Base-by-base conservation (phyloP, 306 rosid species). In the Senna siamea region DNA sequence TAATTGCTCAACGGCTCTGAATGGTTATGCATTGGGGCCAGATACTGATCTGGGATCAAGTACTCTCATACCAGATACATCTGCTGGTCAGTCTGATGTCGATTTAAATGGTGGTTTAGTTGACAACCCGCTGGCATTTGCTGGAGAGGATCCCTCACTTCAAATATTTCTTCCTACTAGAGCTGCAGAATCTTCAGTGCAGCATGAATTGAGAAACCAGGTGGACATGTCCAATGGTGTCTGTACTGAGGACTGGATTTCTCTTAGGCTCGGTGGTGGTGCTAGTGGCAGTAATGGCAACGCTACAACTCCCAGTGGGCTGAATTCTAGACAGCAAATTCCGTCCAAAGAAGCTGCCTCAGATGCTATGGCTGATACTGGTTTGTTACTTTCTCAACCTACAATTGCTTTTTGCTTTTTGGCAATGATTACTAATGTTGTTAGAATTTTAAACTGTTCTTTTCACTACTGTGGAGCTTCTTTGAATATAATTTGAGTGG, bases 81-180 rank as follows among this genome's bases (percentile, higher is more conserved):
- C 87, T 46, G 69, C 79, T 37, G 84, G 82, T 69, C 86, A 46
- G 22, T 54, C 94, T 59, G 96, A 92, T 70, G 40, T 86, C 63
- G 96, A 88, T 73, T 75, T 92, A 79, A 88, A 89, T 38, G 92
- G 83, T 76, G 94, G 96, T 41, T 90, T 92, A 77, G 96, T 95
- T 66, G 96, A 90, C 78, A 90, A 92, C 79, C 90, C 97, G n/a
- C 77, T 95, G 82, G 87, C 92, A 56, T 88, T 92, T 86, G 76
- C 87, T 34, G 88, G 93, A 70, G 89, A 92, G 32, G 99, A 95
- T 80, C 98, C 97, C 51, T 83, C 99, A 5, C 99, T 95, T 69
- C 96, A 95, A 82, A 90, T 95, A 47, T 95, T 95, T 88, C 99
- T 95, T 74, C 99, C 99, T 62, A 86, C 99, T 20, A 92, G 84